Evolutionary conservation across 2,329 filamentous ascomycete genomes (phyloP).

Genomic region (Aspergillus fumigatus): DNA sequence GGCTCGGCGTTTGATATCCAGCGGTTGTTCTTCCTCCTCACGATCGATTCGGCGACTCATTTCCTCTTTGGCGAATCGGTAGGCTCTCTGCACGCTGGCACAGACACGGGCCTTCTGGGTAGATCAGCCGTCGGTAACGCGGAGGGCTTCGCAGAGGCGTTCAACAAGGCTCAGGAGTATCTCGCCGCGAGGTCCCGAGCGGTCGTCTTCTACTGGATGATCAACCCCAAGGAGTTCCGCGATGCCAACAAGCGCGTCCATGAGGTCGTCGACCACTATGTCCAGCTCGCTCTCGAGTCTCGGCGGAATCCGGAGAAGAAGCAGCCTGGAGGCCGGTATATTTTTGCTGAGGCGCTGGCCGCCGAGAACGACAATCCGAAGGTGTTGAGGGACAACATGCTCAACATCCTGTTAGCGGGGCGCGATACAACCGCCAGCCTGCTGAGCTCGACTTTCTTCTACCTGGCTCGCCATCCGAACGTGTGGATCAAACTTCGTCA

Average conservation of each 20-base stretch:
- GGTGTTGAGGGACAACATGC: constrained; percentile 44
- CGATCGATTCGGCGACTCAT: constrained; percentile 79
- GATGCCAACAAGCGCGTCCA: constrained; percentile 40
- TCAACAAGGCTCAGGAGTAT: constrained; percentile 32
- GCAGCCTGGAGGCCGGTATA: constrained; percentile 36
- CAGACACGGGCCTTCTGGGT: constrained; percentile 49
- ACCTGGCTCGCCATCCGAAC: constrained; percentile 38
- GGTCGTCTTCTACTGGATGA: constrained; percentile 34
- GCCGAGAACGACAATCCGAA: constrained; percentile 43
- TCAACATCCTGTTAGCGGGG: constrained; percentile 50
- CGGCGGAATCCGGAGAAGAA: constrained; percentile 31
- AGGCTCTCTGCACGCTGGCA: constrained; percentile 43
- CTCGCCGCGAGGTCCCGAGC: constrained; percentile 27
- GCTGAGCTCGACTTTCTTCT: constrained; percentile 45
- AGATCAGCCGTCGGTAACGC: constrained; percentile 29
- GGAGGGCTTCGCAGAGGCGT: constrained; percentile 34
- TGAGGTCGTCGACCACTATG: constrained; percentile 48
- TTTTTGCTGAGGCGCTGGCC: constrained; percentile 48
- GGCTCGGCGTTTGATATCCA: constrained; percentile 60
- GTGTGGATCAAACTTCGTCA: constrained; percentile 35
- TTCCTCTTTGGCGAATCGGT: constrained; percentile 79
- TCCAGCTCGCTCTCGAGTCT: constrained; percentile 39
- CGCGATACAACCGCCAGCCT: constrained; percentile 50
- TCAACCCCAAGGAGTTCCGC: constrained; percentile 37
- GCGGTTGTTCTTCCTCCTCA: constrained; percentile 74